Evolutionary conservation across 805 yeast species (phyloP).

Genomic region (Nakazawaea molendinolei): DNA sequence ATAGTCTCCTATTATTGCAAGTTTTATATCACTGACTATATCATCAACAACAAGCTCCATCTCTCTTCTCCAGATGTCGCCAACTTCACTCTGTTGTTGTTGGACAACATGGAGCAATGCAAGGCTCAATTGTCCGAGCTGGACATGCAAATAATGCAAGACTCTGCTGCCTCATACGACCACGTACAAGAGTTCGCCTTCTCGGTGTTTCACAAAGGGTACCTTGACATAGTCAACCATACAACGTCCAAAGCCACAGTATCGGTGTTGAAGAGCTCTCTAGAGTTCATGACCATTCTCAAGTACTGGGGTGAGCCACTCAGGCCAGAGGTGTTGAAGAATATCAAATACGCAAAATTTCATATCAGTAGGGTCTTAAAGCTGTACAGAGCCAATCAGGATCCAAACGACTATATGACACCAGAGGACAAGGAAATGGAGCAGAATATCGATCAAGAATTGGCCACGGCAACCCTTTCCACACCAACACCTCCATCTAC

Average conservation of each 20-base stretch:
- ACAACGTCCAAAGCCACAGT: constrained; percentile 40
- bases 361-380: constrained; percentile 54
- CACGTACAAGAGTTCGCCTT: constrained; percentile 53
- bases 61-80: constrained; percentile 48
- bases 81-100: constrained; percentile 47
- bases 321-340: constrained; percentile 24
- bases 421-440: constrained; percentile 23
- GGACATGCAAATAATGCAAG: constrained; percentile 33
- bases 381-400: constrained; percentile 39
- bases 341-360: constrained; percentile 55
- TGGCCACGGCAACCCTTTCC: too few species aligned
- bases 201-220: constrained; percentile 48
- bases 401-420: constrained; percentile 50
- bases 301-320: constrained; percentile 33
- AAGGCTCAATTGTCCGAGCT: constrained; percentile 33
- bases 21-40: constrained; percentile 67
- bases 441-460: constrained; percentile 3
- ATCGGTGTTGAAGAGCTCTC: constrained; percentile 44
- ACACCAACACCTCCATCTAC: too few species aligned
- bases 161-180: constrained; percentile 54
- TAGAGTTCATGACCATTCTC: constrained; percentile 45
- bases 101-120: constrained; percentile 64
- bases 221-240: constrained; percentile 38
- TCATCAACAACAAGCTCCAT: constrained; percentile 57
- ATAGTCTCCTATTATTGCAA: constrained; percentile 67